Percentiles rank a stretch among this genome's conserved stretches.
phyloP scores from a whole-genome alignment of 768 basidiomycete species.

The Boletus reticulatus region DNA sequence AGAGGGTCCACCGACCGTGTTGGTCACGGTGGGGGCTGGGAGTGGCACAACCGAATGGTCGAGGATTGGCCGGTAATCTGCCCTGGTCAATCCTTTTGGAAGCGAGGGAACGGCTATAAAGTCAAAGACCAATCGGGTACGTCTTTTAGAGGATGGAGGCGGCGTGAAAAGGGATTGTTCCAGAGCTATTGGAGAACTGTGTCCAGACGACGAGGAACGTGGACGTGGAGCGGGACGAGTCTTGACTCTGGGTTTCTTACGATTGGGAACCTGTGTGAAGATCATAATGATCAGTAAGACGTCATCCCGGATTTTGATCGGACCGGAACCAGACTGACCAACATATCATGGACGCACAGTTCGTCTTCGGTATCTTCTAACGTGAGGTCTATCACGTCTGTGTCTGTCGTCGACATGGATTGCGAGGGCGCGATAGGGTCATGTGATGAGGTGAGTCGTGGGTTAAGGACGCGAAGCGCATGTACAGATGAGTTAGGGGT shows the following conservation, averaged over 20 bases:
- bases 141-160: conserved; percentile 17
- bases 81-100: conserved; percentile 20
- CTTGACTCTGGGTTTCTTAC: neutral
- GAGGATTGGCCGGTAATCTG: conserved; percentile 15
- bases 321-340: conserved; percentile 17
- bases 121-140: conserved; percentile 8
- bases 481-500: conserved; percentile 5
- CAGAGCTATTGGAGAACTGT: conserved; percentile 5
- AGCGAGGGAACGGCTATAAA: conserved; percentile 22
- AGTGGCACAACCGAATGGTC: neutral
- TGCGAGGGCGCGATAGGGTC: neutral
- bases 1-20: neutral
- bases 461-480: conserved; percentile 3
- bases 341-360: neutral
- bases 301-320: conserved; percentile 1
- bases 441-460: conserved; percentile 1
- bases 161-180: conserved; percentile 31
- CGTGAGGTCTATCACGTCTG: conserved; percentile 23
- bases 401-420: neutral
- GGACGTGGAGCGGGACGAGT: conserved; percentile 7
- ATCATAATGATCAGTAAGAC: conserved; percentile 2
- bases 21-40: neutral
- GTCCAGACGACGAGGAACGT: neutral
- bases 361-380: conserved; percentile 24
- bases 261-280: neutral